phyloP scores from a whole-genome alignment of 495 filamentous ascomycete genomes.

The Tuber brumale region DNA sequence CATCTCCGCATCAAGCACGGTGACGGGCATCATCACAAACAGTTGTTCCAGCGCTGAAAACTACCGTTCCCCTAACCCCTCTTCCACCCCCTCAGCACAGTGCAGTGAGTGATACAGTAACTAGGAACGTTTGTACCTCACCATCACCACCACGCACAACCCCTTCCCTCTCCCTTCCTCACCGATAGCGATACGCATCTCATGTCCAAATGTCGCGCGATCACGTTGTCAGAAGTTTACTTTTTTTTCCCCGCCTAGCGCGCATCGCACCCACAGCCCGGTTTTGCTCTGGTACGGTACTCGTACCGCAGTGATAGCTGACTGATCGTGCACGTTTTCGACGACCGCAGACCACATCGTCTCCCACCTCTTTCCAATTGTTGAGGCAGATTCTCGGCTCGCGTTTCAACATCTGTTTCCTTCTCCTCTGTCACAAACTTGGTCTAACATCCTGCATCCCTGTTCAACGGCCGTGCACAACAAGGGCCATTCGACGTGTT shows the following conservation, averaged over 20 bases:
- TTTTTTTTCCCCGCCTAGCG: background rate
- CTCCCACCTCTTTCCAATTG: background rate
- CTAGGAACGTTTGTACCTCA: background rate
- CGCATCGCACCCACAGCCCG: background rate
- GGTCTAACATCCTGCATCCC: constrained; percentile 20
- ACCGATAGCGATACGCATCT: constrained; percentile 3
- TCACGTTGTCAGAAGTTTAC: constrained; percentile 23
- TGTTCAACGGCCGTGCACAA: constrained; percentile 19
- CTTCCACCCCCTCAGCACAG: background rate
- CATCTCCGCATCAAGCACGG: background rate
- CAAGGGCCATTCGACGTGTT: background rate
- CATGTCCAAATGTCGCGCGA: constrained; percentile 14
- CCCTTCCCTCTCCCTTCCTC: background rate
- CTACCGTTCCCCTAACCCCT: background rate
- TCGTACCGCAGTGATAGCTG: background rate
- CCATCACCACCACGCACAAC: background rate
- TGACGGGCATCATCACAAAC: constrained; percentile 2
- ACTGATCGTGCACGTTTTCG: background rate
- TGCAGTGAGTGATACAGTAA: background rate
- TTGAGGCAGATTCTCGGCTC: constrained; percentile 34
- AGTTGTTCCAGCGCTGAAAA: background rate
- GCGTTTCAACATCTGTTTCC: constrained; percentile 36
- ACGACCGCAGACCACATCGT: background rate
- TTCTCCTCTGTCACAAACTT: constrained; percentile 23
- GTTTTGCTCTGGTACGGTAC: background rate